phyloP scores from a whole-genome alignment of 129 eudicot genomes.

The Ambrosia artemisiifolia region DNA sequence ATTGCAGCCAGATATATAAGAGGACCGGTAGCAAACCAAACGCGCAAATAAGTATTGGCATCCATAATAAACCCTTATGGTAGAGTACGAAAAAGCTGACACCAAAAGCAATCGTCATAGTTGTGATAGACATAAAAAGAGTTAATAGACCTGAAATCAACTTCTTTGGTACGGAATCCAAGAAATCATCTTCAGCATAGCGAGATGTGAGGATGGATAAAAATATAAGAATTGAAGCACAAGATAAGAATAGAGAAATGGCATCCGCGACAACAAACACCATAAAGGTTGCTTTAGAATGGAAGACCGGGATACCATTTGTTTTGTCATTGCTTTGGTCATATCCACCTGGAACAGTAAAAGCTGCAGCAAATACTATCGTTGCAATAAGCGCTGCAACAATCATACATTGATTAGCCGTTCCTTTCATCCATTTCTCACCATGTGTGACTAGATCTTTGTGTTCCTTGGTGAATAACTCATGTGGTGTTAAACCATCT shows the following conservation, averaged over 20 bases:
- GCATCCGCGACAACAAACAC: conserved; percentile 19
- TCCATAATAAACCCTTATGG: background rate
- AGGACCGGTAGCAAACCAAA: background rate
- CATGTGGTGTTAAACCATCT: background rate
- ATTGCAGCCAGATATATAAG: background rate
- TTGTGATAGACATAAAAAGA: conserved; percentile 6
- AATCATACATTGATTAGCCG: background rate
- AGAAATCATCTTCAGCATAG: conserved; percentile 27
- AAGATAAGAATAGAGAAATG: conserved; percentile 6
- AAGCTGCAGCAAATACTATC: background rate
- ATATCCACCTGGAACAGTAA: conserved; percentile 2
- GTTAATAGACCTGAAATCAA: background rate
- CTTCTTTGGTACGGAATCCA: conserved; percentile 8
- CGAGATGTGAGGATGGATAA: conserved; percentile 10
- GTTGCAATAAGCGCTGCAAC: background rate
- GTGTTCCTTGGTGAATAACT: conserved; percentile 6
- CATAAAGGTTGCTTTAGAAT: background rate
- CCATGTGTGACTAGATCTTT: background rate
- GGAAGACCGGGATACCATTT: conserved; percentile 2
- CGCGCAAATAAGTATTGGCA: background rate
- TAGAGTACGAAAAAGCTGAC: conserved; percentile 23
- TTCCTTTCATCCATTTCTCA: conserved; percentile 6
- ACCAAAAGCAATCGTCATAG: conserved; percentile 6
- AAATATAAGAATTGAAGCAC: background rate
- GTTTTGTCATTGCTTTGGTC: background rate